Evolutionary conservation across 2,329 filamentous ascomycete species (phyloP), one percentile per base, ranked within the genome.

Genomic region (Rachicladosporium sp.): DNA sequence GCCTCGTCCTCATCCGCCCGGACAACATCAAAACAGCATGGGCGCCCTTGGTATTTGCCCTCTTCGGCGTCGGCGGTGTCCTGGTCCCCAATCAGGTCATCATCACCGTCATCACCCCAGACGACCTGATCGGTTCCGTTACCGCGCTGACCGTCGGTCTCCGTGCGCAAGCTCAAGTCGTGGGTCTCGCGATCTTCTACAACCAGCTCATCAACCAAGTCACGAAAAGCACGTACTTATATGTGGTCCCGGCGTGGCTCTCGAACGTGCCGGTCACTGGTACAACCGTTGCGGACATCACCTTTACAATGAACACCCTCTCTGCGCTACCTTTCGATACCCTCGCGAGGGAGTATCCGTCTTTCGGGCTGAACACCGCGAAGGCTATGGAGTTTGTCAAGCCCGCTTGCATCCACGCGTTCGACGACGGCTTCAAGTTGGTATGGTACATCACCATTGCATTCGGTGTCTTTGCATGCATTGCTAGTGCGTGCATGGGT

Each of bases 61-160:
- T 73, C 4, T 58, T 80, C 7, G 78, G 78, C 10, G 73, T 80
- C 4, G 78, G 78, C 5, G 78, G 74, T 2, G 76, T 82, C 35
- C 70, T 81, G n/a, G 70, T 82, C 9, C 78, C 78, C 0, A 71
- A 73, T 1, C 75, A 73, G 2, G 76, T 81, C 47, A 77, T 82
- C 42, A 46, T 74, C n/a, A 78, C 76, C 6, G 80, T 82, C 49
- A 76, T 82, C 47, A 81, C 76, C 44, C 78, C 79, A 0, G 74
- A 79, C 51, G 78, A 82, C 40, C 66, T 82, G 4, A 82, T 84
- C 46, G 79, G 76, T 6, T 82, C 79, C 2, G 69, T 82, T 33
- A 73, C 78, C 1, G 77, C 80, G 4, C 63, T 84, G 13, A 82
- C 79, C 0, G 69, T 83, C 30, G 71, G 76, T 11, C 74, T 83